Evolutionary conservation across 257 asterid species (phyloP), one percentile per base, ranked within the genome.

Genomic region (Knoxia roxburghii): DNA sequence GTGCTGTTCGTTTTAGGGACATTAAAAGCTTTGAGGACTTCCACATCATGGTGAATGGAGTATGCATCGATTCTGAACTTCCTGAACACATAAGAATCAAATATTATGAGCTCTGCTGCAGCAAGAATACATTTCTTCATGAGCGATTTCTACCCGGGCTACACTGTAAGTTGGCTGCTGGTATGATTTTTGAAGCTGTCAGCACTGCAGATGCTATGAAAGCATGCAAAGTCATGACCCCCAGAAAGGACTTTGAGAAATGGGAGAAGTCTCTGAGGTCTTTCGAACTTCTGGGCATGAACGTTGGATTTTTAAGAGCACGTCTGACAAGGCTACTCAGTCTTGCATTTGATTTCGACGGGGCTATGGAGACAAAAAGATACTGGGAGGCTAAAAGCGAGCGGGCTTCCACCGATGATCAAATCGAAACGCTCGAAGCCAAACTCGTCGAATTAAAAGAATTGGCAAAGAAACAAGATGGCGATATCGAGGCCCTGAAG

Each of bases 211-310:
- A 78, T 37, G 75, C 77, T 54, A 75, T 78, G 13, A 67, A 65
- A 58, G 69, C 70, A 64, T 71, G 80, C 65, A 75, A 58, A 45
- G 41, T 78, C 26, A 78, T 70, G n/a, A 78, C 82, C 43, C 23
- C 79, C 18, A 54, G 65, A 18, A 67, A 70, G 0, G 79, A 74
- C 30, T 78, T 78, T 50, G 76, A 75, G 33, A 65, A 59, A 23
- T 78, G 82, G 82, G 82, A 78, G 5, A 74, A 74, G 72, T 73
- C 82, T 7, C 64, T 78, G 56, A 61, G 59, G 68, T 74, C 79
- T 2, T 78, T 78, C 52, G 82, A 78, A 52, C 68, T 74, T n/a
- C 37, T 78, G 66, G 82, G 82, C 0, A 74, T 78, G 82, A 70
- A 74, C 56, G 82, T 78, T 32, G 79, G 79, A 45, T 78, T 78